Conservation (phyloP, 2,329 filamentous ascomycete species). For the Tolypocladium inflatum region DNA sequence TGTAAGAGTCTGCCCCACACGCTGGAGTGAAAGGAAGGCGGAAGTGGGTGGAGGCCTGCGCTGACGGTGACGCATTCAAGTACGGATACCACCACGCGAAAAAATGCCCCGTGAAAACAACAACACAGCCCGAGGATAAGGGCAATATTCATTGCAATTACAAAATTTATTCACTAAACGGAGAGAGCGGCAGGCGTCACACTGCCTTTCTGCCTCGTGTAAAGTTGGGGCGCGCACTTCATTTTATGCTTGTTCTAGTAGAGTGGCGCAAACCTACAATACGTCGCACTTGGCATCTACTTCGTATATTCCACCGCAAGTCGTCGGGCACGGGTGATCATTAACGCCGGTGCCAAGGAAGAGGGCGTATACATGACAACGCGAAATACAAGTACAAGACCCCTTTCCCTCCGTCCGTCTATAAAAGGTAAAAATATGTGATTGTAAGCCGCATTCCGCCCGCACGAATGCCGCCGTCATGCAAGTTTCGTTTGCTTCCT, state of each 20-base stretch:
- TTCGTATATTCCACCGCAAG: neutral
- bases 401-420: conserved; percentile 23
- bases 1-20: neutral
- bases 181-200: neutral
- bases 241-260: neutral
- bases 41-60: neutral
- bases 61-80: neutral
- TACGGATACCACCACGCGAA: neutral
- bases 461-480: conserved; percentile 8
- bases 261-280: neutral
- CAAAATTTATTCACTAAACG: neutral
- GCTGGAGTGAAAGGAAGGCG: neutral
- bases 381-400: conserved; percentile 32
- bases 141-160: too few relatives aligned
- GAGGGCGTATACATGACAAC: conserved; percentile 26
- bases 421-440: conserved; percentile 20
- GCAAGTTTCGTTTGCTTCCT: conserved; percentile 7
- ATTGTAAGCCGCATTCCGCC: conserved; percentile 3
- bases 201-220: neutral
- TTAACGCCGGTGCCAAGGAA: conserved; percentile 12
- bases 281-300: neutral
- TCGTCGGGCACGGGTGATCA: conserved; percentile 2
- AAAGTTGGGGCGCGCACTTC: neutral
- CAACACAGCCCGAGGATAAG: neutral
- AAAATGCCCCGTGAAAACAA: neutral